phyloP scores from a whole-genome alignment of 169 alveolate genomes.

The Cryptosporidium viatorum region DNA sequence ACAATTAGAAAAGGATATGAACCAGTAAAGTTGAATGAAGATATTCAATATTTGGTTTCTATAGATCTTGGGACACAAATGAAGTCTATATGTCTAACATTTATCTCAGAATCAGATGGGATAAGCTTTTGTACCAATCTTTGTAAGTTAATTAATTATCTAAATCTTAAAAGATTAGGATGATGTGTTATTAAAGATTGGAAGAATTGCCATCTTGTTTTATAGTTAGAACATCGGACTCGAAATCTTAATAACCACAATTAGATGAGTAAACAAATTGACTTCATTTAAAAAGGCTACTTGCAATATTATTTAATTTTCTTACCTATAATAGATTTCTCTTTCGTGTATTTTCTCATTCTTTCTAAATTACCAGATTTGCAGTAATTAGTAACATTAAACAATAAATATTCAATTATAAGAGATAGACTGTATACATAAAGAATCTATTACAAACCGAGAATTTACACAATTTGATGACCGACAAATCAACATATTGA shows the following conservation, averaged over 20 bases:
- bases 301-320: too few species aligned
- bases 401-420: too few species aligned
- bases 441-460: not conserved
- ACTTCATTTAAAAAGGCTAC: too few species aligned
- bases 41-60: slow-evolving; percentile 8
- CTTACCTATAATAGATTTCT: not conserved
- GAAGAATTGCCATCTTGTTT: not conserved
- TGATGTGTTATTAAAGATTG: not conserved
- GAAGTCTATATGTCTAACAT: slow-evolving; percentile 19
- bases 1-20: slow-evolving; percentile 48
- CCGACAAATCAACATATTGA: not conserved
- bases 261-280: too few species aligned
- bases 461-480: not conserved
- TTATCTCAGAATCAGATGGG: slow-evolving; percentile 7
- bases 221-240: too few species aligned
- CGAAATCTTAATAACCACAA: not conserved
- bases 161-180: not conserved
- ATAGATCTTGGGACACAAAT: slow-evolving; percentile 37
- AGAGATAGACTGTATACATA: not conserved
- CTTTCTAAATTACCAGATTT: not conserved
- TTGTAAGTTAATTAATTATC: not conserved
- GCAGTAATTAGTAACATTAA: not conserved
- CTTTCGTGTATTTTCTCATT: not conserved
- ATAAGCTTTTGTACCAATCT: slow-evolving; percentile 32
- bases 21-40: slow-evolving; percentile 30